Evolutionary conservation across 1,284 basidiomycete species (phyloP), one percentile per base, ranked within the genome.

Genomic region (Irpex rosettiformis): DNA sequence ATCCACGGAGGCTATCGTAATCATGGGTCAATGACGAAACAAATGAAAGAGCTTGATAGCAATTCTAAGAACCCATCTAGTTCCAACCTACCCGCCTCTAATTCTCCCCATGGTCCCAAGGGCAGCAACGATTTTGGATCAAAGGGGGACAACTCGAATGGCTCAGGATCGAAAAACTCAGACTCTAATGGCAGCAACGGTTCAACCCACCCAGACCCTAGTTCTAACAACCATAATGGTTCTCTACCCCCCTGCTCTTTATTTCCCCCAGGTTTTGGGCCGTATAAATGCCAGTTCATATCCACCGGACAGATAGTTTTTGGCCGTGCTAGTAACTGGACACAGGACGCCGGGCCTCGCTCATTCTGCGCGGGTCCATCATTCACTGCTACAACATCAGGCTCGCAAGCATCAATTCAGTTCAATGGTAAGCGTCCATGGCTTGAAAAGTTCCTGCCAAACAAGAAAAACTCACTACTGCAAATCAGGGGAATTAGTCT

Each of bases 361-460:
- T n/a, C n/a, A n/a, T n/a, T n/a, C n/a, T n/a, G n/a, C n/a, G n/a
- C n/a, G n/a, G n/a, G n/a, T 8, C 10, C 33, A 8, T 58, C 64
- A 5, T 64, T 64, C 48, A 64, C 60, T 24, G 60, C 65, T 2
- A 55, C 49, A n/a, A 43, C 30, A 7, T 25, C 52, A 18, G 61
- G 61, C 3, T 61, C 77, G 5, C 70, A 61, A 30, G 68, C 77
- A 4, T 49, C 59, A 3, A 54, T 67, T n/a, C 66, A 52, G 2
- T 79, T 79, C 64, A 76, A 75, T 61, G 76, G 78, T 77, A 56
- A 52, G 62, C 27, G 11, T 13, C 43, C 43, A 4, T 37, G 45
- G 10, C 21, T 21, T 57, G n/a, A 52, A 40, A 55, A 27, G 4
- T 55, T 29, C 29, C 21, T 33, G 54, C 4, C 52, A 16, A 13